Conservation (phyloP, 306 rosid species). For the Castanea crenata region DNA sequence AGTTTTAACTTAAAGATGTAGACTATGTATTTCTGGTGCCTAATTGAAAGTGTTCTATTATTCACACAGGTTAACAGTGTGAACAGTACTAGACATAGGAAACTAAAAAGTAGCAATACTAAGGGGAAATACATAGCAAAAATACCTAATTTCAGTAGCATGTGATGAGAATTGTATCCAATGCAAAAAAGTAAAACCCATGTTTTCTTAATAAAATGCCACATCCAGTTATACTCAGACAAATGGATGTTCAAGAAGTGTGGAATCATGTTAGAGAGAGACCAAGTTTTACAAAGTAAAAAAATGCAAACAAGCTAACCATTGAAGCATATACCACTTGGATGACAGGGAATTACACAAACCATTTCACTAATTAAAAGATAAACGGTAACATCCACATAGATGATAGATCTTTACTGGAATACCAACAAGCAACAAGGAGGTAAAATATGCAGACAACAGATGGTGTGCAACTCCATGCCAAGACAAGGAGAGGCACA, state of each 20-base stretch:
- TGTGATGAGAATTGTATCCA: neutral
- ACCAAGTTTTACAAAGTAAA: neutral
- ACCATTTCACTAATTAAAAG: no score
- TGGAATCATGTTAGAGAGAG: neutral
- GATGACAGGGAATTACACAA: no score
- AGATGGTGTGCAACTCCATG: neutral
- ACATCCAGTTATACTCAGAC: neutral
- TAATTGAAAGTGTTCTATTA: no score
- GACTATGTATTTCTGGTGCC: no score
- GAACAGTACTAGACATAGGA: neutral
- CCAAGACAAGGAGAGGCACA: neutral
- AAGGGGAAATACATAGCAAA: neutral
- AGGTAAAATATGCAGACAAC: neutral
- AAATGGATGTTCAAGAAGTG: neutral
- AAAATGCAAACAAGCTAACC: neutral
- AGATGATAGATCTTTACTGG: no score
- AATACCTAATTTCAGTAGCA: neutral
- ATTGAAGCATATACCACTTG: neutral
- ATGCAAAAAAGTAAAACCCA: neutral
- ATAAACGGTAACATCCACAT: no score
- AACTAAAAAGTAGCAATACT: neutral
- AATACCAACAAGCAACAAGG: neutral
- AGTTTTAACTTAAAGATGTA: no score
- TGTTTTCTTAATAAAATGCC: neutral
- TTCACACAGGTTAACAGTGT: no score